These are phyloP conservation scores for Citrus trifoliata DNA, from an alignment of 345 rosid genomes.

Conservation along the genomic window DNA sequence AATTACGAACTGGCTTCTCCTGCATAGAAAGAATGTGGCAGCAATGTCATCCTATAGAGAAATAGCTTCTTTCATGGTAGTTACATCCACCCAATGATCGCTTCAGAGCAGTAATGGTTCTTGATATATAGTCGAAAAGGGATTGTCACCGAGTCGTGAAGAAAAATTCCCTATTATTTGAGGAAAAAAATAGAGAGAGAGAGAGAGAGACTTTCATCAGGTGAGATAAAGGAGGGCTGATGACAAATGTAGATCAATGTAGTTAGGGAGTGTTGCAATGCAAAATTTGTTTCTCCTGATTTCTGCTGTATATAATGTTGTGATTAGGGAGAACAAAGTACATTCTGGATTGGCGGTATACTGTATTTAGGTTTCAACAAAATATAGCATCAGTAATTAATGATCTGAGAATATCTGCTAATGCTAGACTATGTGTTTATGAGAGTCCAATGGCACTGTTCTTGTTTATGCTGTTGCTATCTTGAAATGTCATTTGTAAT, in stretches of 20 bases:
- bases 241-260: constrained; percentile 8
- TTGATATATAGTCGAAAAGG: background rate
- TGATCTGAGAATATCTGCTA: background rate
- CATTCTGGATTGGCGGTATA: constrained; percentile 11
- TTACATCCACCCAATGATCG: constrained; percentile 13
- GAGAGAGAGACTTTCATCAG: background rate
- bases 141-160: background rate
- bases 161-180: constrained; percentile 7
- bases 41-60: background rate
- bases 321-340: background rate
- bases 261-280: constrained; percentile 16
- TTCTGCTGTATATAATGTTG: background rate
- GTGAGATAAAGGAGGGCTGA: constrained; percentile 1
- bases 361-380: constrained; percentile 16
- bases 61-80: constrained; percentile 17
- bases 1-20: constrained; percentile 12
- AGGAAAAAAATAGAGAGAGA: background rate
- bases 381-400: constrained; percentile 7
- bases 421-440: background rate
- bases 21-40: background rate
- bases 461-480: background rate
- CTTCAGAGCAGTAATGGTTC: constrained; percentile 11
- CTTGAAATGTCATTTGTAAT: background rate
- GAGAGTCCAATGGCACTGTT: background rate
- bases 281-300: constrained; percentile 1